These are phyloP conservation scores for Drosera capensis DNA, from an alignment of 148 eudicot species.

Conservation along the genomic window DNA sequence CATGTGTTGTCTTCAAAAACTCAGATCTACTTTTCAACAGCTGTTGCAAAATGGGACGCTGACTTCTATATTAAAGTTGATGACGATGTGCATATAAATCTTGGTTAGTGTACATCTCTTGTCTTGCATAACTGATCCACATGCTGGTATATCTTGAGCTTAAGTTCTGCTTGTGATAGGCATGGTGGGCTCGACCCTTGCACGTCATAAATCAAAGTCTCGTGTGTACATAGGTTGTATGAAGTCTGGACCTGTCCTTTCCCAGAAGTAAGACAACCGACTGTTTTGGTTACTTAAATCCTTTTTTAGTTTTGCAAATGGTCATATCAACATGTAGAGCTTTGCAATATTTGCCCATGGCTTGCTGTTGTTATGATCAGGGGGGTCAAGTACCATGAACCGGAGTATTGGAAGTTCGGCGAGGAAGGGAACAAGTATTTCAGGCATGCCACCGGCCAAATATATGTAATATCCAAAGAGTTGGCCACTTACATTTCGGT, in stretches of 20 bases:
- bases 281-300: neutral
- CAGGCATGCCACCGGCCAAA: slow-evolving; percentile 76
- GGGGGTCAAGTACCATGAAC: slow-evolving; percentile 70
- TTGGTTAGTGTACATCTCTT: slow-evolving; percentile 42
- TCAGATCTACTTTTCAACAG: slow-evolving; percentile 49
- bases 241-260: slow-evolving; percentile 66
- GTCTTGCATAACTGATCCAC: no score
- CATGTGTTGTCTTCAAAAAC: slow-evolving; percentile 68
- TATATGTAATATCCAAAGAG: slow-evolving; percentile 68
- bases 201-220: slow-evolving; percentile 57
- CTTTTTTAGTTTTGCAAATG: neutral
- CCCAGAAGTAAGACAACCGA: slow-evolving; percentile 60
- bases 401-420: slow-evolving; percentile 77
- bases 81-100: slow-evolving; percentile 75
- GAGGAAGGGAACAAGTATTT: slow-evolving; percentile 71
- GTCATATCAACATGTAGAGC: neutral
- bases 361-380: slow-evolving; percentile 21
- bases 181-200: slow-evolving; percentile 37
- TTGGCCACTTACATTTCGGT: slow-evolving; percentile 52
- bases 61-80: slow-evolving; percentile 71
- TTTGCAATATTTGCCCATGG: neutral
- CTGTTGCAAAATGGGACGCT: slow-evolving; percentile 70
- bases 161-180: slow-evolving; percentile 16
- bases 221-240: slow-evolving; percentile 71
- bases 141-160: slow-evolving; percentile 4